phyloP scores from a whole-genome alignment of 805 yeast species.

The Suhomyces sp. region DNA sequence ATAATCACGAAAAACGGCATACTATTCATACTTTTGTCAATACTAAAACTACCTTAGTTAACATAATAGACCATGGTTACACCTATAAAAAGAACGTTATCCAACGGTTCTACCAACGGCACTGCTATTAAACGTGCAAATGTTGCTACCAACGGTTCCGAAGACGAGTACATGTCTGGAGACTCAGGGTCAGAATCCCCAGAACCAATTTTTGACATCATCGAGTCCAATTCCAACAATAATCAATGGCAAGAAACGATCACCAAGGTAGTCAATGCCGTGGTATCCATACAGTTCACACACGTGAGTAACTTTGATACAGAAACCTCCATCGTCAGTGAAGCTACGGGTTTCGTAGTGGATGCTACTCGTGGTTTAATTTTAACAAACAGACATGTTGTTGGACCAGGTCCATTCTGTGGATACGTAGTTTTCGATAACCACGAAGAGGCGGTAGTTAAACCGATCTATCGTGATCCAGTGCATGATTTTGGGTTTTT shows the following conservation, averaged over 20 bases:
- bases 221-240: constrained; percentile 13
- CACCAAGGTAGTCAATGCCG: constrained; percentile 41
- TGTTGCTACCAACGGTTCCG: constrained; percentile 1
- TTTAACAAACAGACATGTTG: constrained; percentile 90
- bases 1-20: too few relatives aligned
- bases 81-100: constrained; percentile 10
- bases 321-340: constrained; percentile 74
- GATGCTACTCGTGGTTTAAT: constrained; percentile 80
- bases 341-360: constrained; percentile 95
- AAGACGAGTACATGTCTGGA: constrained; percentile 12
- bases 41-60: too few relatives aligned
- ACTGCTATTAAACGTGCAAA: constrained; percentile 5
- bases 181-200: constrained; percentile 7
- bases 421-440: constrained; percentile 93
- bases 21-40: too few relatives aligned
- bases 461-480: constrained; percentile 87
- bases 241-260: constrained; percentile 18
- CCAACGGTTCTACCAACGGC: constrained; percentile 10
- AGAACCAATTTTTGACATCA: constrained; percentile 15
- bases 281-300: constrained; percentile 85
- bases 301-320: constrained; percentile 87
- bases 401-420: constrained; percentile 90
- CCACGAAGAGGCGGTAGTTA: constrained; percentile 88
- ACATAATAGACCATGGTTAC: not conserved
- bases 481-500: constrained; percentile 94